Evolutionary conservation across 2,329 filamentous ascomycete species (phyloP), one percentile per base, ranked within the genome.

Genomic region (Alternaria sp.): DNA sequence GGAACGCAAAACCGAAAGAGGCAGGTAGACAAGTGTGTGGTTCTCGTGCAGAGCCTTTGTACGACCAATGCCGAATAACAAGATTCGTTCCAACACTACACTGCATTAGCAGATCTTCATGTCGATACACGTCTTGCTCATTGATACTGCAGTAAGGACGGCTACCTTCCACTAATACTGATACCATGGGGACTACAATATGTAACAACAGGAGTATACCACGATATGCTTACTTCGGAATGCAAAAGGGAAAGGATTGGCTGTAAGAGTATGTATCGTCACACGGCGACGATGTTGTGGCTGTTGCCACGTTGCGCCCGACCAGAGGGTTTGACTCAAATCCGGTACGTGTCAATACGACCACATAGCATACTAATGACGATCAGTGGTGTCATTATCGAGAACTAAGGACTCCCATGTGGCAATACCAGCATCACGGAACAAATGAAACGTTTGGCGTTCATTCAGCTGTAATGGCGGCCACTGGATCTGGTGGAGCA

Each of bases 241-340:
- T 21, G 10, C 25, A 15, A 21, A 36, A 10, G 17, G 6, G 4
- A 17, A 30, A 13, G 9, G 13, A 21, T 44, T 45, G 50, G 43
- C 25, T 60, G 21, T 21, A 45, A 50, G 44, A 28, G 51, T 36
- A 43, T 50, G 55, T 61, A 60, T 21, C 23, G 62, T 66, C 15
- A 28, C 36, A 67, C 67, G 52, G n/a, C 26, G 26, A 26, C 54
- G 51, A 57, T 59, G 64, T 53, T 59, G 59, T 64, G 59, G 25
- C 12, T 47, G n/a, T 40, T 59, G 65, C 69, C 67, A 73, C 67
- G 66, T 70, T 68, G 67, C 51, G 51, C 46, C 56, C 32, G 36
- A 54, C 28, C 52, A 46, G 52, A 46, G 54, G 36, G 40, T n/a
- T 53, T 36, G 46, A 25, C 40, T 56, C 26, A 26, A 17, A 26